phyloP scores from a whole-genome alignment of 495 filamentous ascomycete species.

The Penicillium crystallinum region DNA sequence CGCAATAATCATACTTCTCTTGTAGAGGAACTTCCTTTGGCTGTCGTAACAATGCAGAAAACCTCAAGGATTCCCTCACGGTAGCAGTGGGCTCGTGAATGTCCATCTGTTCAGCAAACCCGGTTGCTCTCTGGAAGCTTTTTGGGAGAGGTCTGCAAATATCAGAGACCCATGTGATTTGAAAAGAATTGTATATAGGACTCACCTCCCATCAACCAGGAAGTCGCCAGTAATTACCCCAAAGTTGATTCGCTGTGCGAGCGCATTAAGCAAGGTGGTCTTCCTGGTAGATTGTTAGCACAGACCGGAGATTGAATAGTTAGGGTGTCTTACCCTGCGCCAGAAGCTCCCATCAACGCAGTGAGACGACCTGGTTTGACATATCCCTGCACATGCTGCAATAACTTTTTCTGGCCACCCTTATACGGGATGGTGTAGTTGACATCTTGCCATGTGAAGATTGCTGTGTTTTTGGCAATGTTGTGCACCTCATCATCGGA shows the following conservation, averaged over 20 bases:
- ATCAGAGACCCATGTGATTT: conserved; percentile 3
- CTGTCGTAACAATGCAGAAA: conserved; percentile 57
- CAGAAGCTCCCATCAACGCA: conserved; percentile 63
- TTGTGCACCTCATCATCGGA: conserved; percentile 28
- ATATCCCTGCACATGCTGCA: conserved; percentile 63
- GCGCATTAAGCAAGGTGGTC: conserved; percentile 51
- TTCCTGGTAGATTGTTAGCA: conserved; percentile 29
- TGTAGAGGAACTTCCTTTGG: conserved; percentile 48
- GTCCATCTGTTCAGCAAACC: conserved; percentile 61
- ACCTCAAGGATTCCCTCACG: conserved; percentile 55
- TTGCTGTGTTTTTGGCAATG: conserved; percentile 53
- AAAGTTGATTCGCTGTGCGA: conserved; percentile 52
- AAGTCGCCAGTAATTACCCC: conserved; percentile 48
- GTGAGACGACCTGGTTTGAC: conserved; percentile 68
- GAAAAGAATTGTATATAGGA: background rate
- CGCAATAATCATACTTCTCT: conserved; percentile 60
- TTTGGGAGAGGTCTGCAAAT: conserved; percentile 34
- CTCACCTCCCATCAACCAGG: conserved; percentile 49
- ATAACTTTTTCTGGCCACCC: conserved; percentile 51
- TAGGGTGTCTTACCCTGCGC: conserved; percentile 46
- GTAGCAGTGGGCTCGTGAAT: conserved; percentile 58
- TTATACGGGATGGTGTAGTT: conserved; percentile 68
- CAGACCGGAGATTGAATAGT: background rate
- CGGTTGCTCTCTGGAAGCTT: conserved; percentile 48
- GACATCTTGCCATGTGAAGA: conserved; percentile 77